These are phyloP conservation scores for Calonectria naviculata DNA, from an alignment of 2,329 filamentous ascomycete species.

Conservation along the genomic window DNA sequence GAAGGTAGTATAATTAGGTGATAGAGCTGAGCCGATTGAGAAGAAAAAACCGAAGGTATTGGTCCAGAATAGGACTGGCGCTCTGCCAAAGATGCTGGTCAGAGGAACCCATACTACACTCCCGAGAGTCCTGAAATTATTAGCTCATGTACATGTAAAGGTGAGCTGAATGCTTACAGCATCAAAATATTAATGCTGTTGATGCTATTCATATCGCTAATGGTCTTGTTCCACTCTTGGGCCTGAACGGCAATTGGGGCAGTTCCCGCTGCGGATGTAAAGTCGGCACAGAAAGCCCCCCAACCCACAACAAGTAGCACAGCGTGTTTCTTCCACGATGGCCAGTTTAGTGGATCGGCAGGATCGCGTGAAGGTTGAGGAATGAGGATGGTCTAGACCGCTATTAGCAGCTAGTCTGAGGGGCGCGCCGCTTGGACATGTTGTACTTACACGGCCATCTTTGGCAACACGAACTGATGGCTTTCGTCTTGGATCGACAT, in stretches of 20 bases:
- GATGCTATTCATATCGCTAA: constrained; percentile 22
- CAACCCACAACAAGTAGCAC: constrained; percentile 30
- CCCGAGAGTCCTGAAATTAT: constrained; percentile 23
- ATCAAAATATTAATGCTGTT: constrained; percentile 34
- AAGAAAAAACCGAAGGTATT: constrained; percentile 30
- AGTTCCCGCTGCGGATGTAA: constrained; percentile 31
- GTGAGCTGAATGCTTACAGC: constrained; percentile 10
- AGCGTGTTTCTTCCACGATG: constrained; percentile 31
- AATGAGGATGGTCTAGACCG: constrained; percentile 25
- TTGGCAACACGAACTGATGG: constrained; percentile 26
- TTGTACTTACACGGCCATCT: constrained; percentile 28
- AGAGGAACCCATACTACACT: constrained; percentile 31
- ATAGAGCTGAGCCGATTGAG: constrained; percentile 20
- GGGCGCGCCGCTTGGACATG: background rate
- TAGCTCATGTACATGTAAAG: background rate
- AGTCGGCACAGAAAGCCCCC: constrained; percentile 32
- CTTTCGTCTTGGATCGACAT: constrained; percentile 9
- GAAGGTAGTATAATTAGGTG: constrained; percentile 23
- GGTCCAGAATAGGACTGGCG: constrained; percentile 32
- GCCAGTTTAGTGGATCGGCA: constrained; percentile 34
- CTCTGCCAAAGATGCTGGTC: constrained; percentile 32
- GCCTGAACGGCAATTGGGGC: constrained; percentile 32
- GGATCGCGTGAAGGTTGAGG: constrained; percentile 31
- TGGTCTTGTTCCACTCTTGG: constrained; percentile 22
- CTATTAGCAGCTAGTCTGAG: background rate